Evolutionary conservation across 225 moss, liverwort and hornwort species (phyloP), one percentile per base, ranked within the genome.

Genomic region (Marchantia polymorpha): DNA sequence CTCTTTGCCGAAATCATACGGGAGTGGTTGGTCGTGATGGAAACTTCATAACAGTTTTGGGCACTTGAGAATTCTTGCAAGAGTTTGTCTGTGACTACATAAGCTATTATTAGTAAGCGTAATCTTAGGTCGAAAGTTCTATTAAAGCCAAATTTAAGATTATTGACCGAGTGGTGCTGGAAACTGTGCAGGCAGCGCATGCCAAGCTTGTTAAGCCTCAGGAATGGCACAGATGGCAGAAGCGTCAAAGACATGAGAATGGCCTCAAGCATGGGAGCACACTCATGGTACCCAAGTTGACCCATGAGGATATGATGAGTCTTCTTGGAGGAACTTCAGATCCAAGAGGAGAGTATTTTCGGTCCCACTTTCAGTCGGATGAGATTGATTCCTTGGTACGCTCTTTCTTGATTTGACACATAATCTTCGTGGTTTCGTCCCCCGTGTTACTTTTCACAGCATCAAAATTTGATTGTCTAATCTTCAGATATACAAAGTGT

Each of bases 201-300:
- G 80, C 72, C 23, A 80, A 73, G 73, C 80, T 80, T 73, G 80
- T 73, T 0, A 73, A 80, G 73, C 80, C 80, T n/a, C 60, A 80
- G 51, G 80, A 80, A 13, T 72, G 72, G 72, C 17, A 59, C 50
- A 69, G 63, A 29, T 80, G 80, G 80, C 80, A 80, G 52, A 73
- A 26, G 17, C 59, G 80, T 31, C 80, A 80, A 73, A 80, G 61
- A 59, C 72, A 60, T 61, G 80, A 63, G 39, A 73, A 49, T 64
- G 80, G 72, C 26, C 63, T 72, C 39, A 72, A 73, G 60, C 53
- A 80, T 56, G 52, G 73, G n/a, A 39, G 16, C 31, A 46, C 70
- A n/a, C 79, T 55, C 48, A 8, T 50, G 12, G 22, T 56, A 31
- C 61, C 72, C 22, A 80, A 80, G 59, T 51, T 80, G 72, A 80